phyloP scores from a whole-genome alignment of 1,139 yeast genomes.

The Lodderomyces pseudojiufengensis region DNA sequence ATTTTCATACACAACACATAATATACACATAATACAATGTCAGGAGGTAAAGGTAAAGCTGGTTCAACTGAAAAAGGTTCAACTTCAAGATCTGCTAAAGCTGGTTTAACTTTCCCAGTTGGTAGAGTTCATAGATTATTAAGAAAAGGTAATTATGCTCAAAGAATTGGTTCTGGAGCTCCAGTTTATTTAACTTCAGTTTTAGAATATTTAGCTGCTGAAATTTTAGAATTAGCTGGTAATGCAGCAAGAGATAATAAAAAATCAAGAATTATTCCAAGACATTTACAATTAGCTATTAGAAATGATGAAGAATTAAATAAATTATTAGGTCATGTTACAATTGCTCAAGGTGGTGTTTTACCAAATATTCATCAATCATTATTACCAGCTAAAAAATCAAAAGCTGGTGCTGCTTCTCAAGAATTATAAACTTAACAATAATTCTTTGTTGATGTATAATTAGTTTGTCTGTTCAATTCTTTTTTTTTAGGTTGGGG shows the following conservation, averaged over 20 bases:
- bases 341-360: conserved; percentile 98
- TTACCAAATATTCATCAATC: conserved; percentile 95
- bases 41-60: conserved; percentile 55
- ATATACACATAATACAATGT: conserved; percentile 27
- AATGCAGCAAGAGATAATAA: conserved; percentile 58
- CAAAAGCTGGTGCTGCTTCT: conserved; percentile 72
- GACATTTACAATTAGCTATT: conserved; percentile 52
- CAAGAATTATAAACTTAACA: conserved; percentile 74
- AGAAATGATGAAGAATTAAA: conserved; percentile 54
- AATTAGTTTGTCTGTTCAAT: too few relatives aligned
- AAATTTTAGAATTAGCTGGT: conserved; percentile 55
- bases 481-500: too few relatives aligned
- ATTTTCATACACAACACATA: conserved; percentile 10
- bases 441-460: not conserved
- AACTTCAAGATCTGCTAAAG: conserved; percentile 52
- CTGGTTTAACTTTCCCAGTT: conserved; percentile 54
- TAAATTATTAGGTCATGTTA: conserved; percentile 79
- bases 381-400: conserved; percentile 91
- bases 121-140: conserved; percentile 55
- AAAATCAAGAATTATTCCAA: conserved; percentile 55
- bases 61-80: conserved; percentile 52
- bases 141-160: conserved; percentile 55
- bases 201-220: conserved; percentile 52
- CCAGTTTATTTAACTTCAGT: conserved; percentile 53
- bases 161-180: conserved; percentile 55